phyloP scores from a whole-genome alignment of 805 yeast species.

The Yamadazyma sp. region DNA sequence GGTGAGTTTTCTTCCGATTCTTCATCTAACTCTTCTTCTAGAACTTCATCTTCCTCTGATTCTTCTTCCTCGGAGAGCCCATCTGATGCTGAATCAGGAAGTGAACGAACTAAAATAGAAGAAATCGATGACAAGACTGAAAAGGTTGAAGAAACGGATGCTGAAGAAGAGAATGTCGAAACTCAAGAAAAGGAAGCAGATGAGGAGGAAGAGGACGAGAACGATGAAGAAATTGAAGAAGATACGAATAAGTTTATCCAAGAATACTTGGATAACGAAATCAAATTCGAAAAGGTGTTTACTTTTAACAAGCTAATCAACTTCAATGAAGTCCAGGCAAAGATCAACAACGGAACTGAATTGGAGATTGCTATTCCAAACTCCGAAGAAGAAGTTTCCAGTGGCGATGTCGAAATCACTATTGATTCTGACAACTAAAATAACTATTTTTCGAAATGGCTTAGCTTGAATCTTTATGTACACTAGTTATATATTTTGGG shows the following conservation, averaged over 20 bases:
- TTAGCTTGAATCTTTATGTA: too few relatives aligned
- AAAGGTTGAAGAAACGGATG: conserved; percentile 8
- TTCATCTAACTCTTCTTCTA: conserved; percentile 15
- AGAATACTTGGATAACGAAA: conserved; percentile 37
- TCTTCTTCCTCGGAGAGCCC: conserved; percentile 18
- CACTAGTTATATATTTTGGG: background rate
- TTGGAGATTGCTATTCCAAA: conserved; percentile 44
- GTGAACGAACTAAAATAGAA: conserved; percentile 11
- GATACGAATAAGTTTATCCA: conserved; percentile 38
- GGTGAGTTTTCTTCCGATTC: conserved; percentile 17
- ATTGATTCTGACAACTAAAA: too few relatives aligned
- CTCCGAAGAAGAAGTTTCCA: conserved; percentile 24
- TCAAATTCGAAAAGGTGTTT: conserved; percentile 43
- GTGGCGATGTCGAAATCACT: conserved; percentile 22
- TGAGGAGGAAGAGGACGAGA: conserved; percentile 16
- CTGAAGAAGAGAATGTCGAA: conserved; percentile 16
- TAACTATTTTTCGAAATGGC: too few relatives aligned
- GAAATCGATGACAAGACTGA: conserved; percentile 6
- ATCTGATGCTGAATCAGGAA: conserved; percentile 14
- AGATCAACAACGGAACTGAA: conserved; percentile 38
- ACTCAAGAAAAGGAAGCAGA: conserved; percentile 11
- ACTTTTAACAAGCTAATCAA: conserved; percentile 41
- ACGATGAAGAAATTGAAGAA: conserved; percentile 41
- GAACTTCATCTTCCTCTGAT: conserved; percentile 18
- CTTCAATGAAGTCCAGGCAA: conserved; percentile 38